Base-by-base conservation (phyloP, 164 flowering plant species). In the Paratinospora sagittata region DNA sequence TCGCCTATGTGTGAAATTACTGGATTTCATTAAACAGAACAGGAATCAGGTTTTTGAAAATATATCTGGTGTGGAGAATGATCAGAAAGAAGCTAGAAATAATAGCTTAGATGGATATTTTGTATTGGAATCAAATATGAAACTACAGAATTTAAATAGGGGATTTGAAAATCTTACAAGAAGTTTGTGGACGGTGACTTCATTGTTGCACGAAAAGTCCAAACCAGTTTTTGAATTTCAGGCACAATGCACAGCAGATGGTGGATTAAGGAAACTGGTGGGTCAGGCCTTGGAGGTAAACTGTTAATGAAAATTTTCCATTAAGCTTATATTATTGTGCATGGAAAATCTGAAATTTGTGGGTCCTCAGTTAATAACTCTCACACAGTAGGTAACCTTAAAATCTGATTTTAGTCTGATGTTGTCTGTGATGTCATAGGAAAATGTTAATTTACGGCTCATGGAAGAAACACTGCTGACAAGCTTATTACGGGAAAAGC, bases 391-490 rank as follows among this genome's bases (percentile, higher is more conserved):
- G n/a, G 24, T 55, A 55, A 23, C 26, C 26, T 55, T n/a, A 55
- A 55, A 55, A n/a, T 19, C 9, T 1, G n/a, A 55, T 55, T 14
- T 55, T 55, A 55, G 19, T 6, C 61, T 55, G 61, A 55, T 55
- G 61, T 21, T 43, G 8, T 55, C 23, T 55, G 26, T 41, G 24
- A 19, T 55, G 13, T 33, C 72, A 26, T 69, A 90, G 99, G 88
- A 79, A 67, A 39, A 67, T 33, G 11, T 84, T 21, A 74, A 66
- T 67, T 74, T 79, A 49, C 88, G 89, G 80, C 87, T 96, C 19
- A 88, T 85, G 85, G 88, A 91, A 26, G 98, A 96, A 81, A 81
- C 74, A 63, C 75, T 96, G n/a, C 47, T 96, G n/a, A 90, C 98
- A 19, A 88, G 78, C 70, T 72, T 86, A 55, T 74, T 96, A 67